These are phyloP conservation scores for Hawksworthiomyces lignivorus DNA, from an alignment of 2,329 filamentous ascomycete species.

Conservation along the genomic window DNA sequence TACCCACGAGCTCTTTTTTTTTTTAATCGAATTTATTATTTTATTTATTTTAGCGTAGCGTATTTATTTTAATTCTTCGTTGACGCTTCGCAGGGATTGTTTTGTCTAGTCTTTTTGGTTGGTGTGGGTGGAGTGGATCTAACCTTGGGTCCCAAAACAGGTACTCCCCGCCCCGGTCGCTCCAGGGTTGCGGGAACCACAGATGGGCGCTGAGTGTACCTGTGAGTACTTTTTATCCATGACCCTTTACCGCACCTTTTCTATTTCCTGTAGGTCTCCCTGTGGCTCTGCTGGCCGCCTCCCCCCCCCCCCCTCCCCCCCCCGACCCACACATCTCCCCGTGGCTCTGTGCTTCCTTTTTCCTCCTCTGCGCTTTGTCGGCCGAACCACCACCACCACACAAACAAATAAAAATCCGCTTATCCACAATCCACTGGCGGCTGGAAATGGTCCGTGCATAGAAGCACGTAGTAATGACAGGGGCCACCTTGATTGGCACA, in stretches of 20 bases:
- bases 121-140: slow-evolving; percentile 12
- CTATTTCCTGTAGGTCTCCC: no score
- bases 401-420: background rate
- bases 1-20: slow-evolving; percentile 17
- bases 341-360: no score
- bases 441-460: slow-evolving; percentile 7
- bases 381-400: no score
- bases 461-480: background rate
- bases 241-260: slow-evolving; percentile 3
- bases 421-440: slow-evolving; percentile 2
- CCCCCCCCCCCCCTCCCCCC: background rate
- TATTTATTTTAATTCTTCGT: slow-evolving; percentile 8
- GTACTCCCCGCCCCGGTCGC: slow-evolving; percentile 12
- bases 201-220: slow-evolving; percentile 8
- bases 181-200: slow-evolving; percentile 13
- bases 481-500: slow-evolving; percentile 5
- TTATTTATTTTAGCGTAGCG: slow-evolving; percentile 8
- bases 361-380: no score
- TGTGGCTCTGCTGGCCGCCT: background rate
- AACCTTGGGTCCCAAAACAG: slow-evolving; percentile 14
- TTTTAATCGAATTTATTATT: slow-evolving; percentile 5
- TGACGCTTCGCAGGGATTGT: slow-evolving; percentile 13
- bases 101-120: background rate
- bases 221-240: slow-evolving; percentile 3
- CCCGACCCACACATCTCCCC: no score